A percentile compares a stretch with the other conserved stretches of the same genome.
phyloP scores from a whole-genome alignment of 2,329 filamentous ascomycete genomes.

The Claviceps monticola region DNA sequence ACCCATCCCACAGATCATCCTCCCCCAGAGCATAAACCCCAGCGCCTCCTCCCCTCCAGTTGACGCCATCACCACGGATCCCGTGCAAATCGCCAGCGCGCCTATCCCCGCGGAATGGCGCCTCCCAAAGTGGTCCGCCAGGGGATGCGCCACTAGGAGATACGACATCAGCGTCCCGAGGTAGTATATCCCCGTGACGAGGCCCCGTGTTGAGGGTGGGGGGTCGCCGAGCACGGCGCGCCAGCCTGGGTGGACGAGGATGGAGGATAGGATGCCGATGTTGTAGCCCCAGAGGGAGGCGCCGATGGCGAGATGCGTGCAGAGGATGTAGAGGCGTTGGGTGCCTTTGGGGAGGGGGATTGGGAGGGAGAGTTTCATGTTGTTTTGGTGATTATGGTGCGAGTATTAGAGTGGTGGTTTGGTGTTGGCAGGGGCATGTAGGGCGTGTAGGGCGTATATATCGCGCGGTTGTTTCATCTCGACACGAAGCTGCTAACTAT shows the following conservation, averaged over 20 bases:
- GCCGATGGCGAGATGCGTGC: constrained; percentile 39
- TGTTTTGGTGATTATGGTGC: background rate
- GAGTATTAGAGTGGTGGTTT: background rate
- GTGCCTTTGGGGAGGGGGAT: constrained; percentile 6
- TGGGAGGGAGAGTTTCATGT: background rate
- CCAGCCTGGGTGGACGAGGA: constrained; percentile 43
- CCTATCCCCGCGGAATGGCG: constrained; percentile 36
- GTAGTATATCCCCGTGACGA: constrained; percentile 45
- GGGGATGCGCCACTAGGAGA: constrained; percentile 36
- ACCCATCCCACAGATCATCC: constrained; percentile 38
- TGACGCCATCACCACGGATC: constrained; percentile 32
- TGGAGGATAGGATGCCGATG: constrained; percentile 40
- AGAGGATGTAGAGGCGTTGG: constrained; percentile 29
- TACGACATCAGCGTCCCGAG: constrained; percentile 42
- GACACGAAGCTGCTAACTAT: too few relatives aligned
- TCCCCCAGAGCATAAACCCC: constrained; percentile 34
- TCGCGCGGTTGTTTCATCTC: too few relatives aligned
- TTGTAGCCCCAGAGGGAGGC: constrained; percentile 47
- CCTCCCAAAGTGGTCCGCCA: constrained; percentile 37
- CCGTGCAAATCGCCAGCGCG: constrained; percentile 31
- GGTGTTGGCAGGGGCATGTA: too few relatives aligned
- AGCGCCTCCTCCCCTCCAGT: constrained; percentile 27
- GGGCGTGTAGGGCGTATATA: too few relatives aligned
- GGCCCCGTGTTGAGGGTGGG: constrained; percentile 30
- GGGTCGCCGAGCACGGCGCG: constrained; percentile 30